phyloP scores from a whole-genome alignment of 495 filamentous ascomycete genomes.

The Hapsidospora chrysogenum region DNA sequence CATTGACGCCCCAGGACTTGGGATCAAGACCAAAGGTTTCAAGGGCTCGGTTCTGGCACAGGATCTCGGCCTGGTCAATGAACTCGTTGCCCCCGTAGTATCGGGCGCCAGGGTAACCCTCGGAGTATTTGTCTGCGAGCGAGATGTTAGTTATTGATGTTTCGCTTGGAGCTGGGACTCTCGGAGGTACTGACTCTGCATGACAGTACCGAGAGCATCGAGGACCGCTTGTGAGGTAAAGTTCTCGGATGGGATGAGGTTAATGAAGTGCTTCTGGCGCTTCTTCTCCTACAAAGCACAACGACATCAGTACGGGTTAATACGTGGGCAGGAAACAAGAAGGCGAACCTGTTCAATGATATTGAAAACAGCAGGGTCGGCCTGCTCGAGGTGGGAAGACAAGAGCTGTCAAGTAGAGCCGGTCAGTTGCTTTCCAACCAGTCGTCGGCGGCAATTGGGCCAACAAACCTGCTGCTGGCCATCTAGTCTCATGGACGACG shows the following conservation, averaged over 20 bases:
- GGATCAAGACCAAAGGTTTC: slow-evolving; percentile 69
- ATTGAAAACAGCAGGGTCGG: slow-evolving; percentile 69
- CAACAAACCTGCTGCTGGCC: slow-evolving; percentile 44
- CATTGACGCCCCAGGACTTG: slow-evolving; percentile 94
- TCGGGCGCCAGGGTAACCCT: slow-evolving; percentile 89
- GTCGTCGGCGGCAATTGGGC: slow-evolving; percentile 3
- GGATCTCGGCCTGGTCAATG: slow-evolving; percentile 76
- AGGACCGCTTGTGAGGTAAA: slow-evolving; percentile 96
- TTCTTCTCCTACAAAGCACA: slow-evolving; percentile 57
- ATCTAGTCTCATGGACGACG: slow-evolving; percentile 34
- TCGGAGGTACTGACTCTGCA: slow-evolving; percentile 91
- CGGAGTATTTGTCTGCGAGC: slow-evolving; percentile 85
- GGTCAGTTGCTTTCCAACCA: slow-evolving; percentile 7
- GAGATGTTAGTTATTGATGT: too few relatives aligned
- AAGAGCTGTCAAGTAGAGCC: slow-evolving; percentile 59
- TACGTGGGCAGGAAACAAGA: background rate
- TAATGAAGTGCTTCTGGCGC: slow-evolving; percentile 93
- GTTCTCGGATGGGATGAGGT: slow-evolving; percentile 97
- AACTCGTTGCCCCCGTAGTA: slow-evolving; percentile 97
- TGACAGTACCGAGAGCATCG: slow-evolving; percentile 90
- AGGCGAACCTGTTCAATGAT: slow-evolving; percentile 72
- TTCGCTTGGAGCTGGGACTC: background rate
- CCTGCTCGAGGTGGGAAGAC: slow-evolving; percentile 57
- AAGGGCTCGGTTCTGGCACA: slow-evolving; percentile 81
- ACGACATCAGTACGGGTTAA: background rate